These are phyloP conservation scores for Lachnellula cervina DNA, from an alignment of 2,329 filamentous ascomycete species.

Conservation along the genomic window DNA sequence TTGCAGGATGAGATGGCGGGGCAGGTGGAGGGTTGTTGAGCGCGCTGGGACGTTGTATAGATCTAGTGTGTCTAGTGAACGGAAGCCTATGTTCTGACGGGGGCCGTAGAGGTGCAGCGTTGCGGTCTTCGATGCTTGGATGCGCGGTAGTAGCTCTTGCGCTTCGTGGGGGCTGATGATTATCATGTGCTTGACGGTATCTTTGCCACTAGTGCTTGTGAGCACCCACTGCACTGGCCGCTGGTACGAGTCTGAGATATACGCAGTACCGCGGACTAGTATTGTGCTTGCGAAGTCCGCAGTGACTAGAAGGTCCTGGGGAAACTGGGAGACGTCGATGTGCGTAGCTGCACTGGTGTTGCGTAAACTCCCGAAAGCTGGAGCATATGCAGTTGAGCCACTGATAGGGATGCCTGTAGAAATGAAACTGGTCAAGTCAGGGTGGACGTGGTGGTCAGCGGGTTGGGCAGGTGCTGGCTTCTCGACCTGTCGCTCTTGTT, in stretches of 20 bases:
- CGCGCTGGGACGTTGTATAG: slow-evolving; percentile 38
- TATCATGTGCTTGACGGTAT: slow-evolving; percentile 33
- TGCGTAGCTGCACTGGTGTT: slow-evolving; percentile 36
- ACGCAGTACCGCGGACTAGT: slow-evolving; percentile 2
- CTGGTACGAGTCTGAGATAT: slow-evolving; percentile 41
- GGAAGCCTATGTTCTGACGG: slow-evolving; percentile 34
- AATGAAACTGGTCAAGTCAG: slow-evolving; percentile 39
- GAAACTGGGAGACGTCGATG: slow-evolving; percentile 34
- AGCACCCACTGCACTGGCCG: slow-evolving; percentile 51
- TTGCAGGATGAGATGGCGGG: slow-evolving; percentile 31
- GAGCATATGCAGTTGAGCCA: slow-evolving; percentile 33
- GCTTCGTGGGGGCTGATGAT: slow-evolving; percentile 55
- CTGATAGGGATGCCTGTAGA: slow-evolving; percentile 30
- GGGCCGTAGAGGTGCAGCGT: slow-evolving; percentile 48
- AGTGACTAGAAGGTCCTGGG: slow-evolving; percentile 40
- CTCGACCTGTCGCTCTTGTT: slow-evolving; percentile 53
- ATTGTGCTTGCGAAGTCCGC: slow-evolving; percentile 47
- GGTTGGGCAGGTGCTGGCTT: slow-evolving; percentile 40
- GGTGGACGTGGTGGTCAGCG: slow-evolving; percentile 38
- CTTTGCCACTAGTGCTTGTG: slow-evolving; percentile 25
- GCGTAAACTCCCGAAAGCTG: slow-evolving; percentile 42
- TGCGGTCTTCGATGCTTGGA: slow-evolving; percentile 34
- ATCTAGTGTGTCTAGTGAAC: slow-evolving; percentile 40
- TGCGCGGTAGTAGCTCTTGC: slow-evolving; percentile 39
- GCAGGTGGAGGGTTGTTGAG: slow-evolving; percentile 15